Base-by-base conservation (phyloP, 164 flowering plant species). In the Warburgia ugandensis region DNA sequence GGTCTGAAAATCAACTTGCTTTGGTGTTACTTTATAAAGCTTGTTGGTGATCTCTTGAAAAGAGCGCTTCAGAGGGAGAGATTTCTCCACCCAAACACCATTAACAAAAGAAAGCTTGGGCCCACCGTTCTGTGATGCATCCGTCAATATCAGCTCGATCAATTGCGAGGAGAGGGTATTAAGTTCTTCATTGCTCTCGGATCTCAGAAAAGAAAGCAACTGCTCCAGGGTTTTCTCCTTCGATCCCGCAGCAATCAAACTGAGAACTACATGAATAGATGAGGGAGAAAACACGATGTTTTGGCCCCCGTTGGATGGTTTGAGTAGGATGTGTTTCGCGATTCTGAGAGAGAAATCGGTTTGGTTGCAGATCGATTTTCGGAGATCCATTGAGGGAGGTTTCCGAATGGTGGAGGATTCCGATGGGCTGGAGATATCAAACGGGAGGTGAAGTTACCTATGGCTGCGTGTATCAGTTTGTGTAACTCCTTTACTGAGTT, bases 211-310 rank as follows among this genome's bases (percentile, higher is more conserved):
- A 2, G 78, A 70, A 45, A 82, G 76, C 1, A 82, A 54, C 70
- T 84, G 81, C 21, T 69, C 73, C 3, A 57, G 73, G 38, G 90
- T 74, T 37, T 49, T 59, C 3, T 84, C 90, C 2, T 39, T 50
- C 28, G 92, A 75, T 2, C 95, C 85, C 1, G 86, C 67, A 0
- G 95, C 73, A 48, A 78, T 58, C 62, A 86, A 23, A 68, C 78
- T 62, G 44, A 86, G 57, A 13, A 73, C 68, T 0, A 77, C 79
- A 19, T 78, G 76, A 48, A 83, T 58, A 22, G 84, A 78, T 6
- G 68, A 30, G 2, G 91, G 95, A 9, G 88, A 83, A 69, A 71
- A 67, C 1, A 86, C 88, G 21, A 70, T 40, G 69, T 86, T 86
- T 2, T 63, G 37, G 22, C 56, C 73, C 35, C 66, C 69, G 22